Percentiles rank a stretch among this genome's conserved stretches.
phyloP scores from a whole-genome alignment of 805 yeast species.

The Hanseniaspora vineae region DNA sequence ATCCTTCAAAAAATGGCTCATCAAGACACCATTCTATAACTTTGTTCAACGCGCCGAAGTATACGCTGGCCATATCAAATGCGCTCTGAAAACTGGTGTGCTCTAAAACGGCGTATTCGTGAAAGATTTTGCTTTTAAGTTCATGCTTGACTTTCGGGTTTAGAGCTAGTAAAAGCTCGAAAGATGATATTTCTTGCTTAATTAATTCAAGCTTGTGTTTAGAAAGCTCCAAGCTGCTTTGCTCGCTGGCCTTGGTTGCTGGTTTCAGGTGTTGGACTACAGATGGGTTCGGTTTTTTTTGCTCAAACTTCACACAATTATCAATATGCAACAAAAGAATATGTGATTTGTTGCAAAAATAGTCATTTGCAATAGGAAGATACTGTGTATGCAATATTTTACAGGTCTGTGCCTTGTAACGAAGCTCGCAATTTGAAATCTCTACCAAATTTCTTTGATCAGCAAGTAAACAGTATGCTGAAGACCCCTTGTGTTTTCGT shows the following conservation, averaged over 20 bases:
- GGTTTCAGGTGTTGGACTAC: no score
- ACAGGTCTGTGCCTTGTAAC: constrained; percentile 20
- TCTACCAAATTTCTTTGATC: not conserved
- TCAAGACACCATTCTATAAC: not conserved
- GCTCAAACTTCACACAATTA: constrained; percentile 5
- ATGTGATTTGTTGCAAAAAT: constrained; percentile 41
- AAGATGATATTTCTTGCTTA: not conserved
- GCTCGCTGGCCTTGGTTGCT: not conserved
- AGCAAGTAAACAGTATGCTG: no score
- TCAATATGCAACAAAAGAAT: constrained; percentile 49
- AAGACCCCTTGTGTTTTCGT: no score
- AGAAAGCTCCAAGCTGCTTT: not conserved
- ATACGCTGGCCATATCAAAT: not conserved
- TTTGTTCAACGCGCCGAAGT: not conserved
- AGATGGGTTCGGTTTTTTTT: no score
- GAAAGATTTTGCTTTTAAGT: not conserved
- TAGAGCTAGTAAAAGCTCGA: not conserved
- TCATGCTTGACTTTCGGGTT: not conserved
- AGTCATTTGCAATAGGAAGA: constrained; percentile 43
- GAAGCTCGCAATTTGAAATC: not conserved
- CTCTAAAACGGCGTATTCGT: not conserved
- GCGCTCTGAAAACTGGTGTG: not conserved
- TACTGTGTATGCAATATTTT: constrained; percentile 34
- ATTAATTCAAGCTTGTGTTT: no score
- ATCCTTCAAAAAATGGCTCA: not conserved